Evolutionary conservation across 179 eudicot genomes (phyloP), one percentile per base, ranked within the genome.

Genomic region (Heliamphora pulchella): DNA sequence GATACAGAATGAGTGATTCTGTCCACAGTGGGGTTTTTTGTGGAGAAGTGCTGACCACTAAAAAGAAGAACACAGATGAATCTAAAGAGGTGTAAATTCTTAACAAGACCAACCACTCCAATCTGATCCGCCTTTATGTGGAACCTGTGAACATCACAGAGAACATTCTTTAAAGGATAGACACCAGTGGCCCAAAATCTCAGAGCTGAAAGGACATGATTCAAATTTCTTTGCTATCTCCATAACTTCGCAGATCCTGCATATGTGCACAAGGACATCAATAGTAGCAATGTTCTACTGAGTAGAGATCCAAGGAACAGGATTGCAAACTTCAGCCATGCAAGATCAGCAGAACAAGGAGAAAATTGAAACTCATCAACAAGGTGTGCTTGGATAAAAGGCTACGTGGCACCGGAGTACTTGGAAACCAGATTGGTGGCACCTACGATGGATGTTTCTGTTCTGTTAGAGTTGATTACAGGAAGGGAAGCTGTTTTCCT

Each of bases 381-480:
- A 5, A 81, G 39, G n/a, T 78, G 72, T 75, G 81, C 81, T 50
- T 85, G 82, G 43, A 74, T 81, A 66, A 86, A 79, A 69, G 88
- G 88, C 9, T 87, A 89, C 74, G 74, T 85, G 83, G 92, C 89
- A 43, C 92, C 90, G 0, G 92, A 89, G 78, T 87, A 89, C 57
- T 2, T 89, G 50, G 89, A 89, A 81, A 72, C 83, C 10, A 89
- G 94, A 10, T n/a, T 83, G 15, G 91, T 91, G 43, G 85, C 97
- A 11, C 93, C 93, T 5, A 90, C 82, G 85, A 85, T 88, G 4
- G 98, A 95, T 83, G 94, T 93, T 47, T 94, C 93, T 75, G 92
- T 97, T 1, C 5, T 94, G 71, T 80, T 94, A 84, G 97, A 94
- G 80, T 75, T 93, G 62, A 66, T 95, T 2, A 89, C 92, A 1